A percentile compares a stretch with the other conserved stretches of the same genome.
Evolutionary conservation across 2,329 filamentous ascomycete genomes (phyloP).

Genomic region (Cladosporium sp.): DNA sequence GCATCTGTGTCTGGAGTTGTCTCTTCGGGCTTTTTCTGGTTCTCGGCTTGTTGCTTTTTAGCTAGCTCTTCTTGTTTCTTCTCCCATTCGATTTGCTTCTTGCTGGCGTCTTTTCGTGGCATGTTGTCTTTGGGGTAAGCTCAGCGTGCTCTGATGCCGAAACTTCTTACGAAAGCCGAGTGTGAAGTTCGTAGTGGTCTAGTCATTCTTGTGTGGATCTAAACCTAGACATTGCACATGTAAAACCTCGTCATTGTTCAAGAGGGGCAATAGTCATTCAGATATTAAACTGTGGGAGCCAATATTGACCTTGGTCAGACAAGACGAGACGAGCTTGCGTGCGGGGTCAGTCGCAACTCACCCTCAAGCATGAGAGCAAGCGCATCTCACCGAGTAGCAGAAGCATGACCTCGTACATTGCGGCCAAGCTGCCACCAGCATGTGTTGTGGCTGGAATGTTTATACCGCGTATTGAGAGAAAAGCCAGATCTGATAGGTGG

Average conservation of each 20-base stretch:
- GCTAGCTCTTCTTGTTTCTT: constrained; percentile 16
- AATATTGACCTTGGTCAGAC: not conserved
- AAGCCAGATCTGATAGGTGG: not conserved
- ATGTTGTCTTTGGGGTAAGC: not conserved
- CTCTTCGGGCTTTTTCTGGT: not conserved
- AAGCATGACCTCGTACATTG: not conserved
- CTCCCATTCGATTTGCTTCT: constrained; percentile 19
- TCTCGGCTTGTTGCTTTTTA: constrained; percentile 6
- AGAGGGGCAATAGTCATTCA: not conserved
- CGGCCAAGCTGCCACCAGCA: not conserved
- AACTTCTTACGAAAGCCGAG: constrained; percentile 8
- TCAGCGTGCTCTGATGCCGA: constrained; percentile 6
- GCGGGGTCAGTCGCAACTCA: constrained; percentile 1
- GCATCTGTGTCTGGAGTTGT: not conserved
- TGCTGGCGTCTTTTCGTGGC: constrained; percentile 19
- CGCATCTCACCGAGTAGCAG: not conserved
- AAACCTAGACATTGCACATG: not conserved
- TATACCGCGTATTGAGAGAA: not conserved
- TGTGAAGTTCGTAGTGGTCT: not conserved
- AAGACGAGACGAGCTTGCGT: not conserved
- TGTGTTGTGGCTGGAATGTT: not conserved
- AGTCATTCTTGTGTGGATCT: constrained; percentile 13
- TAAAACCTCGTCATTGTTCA: not conserved
- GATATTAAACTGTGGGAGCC: not conserved
- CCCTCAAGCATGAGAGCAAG: not conserved